Conservation (phyloP, 164 flowering plant species). For the Liquidambar formosana region DNA sequence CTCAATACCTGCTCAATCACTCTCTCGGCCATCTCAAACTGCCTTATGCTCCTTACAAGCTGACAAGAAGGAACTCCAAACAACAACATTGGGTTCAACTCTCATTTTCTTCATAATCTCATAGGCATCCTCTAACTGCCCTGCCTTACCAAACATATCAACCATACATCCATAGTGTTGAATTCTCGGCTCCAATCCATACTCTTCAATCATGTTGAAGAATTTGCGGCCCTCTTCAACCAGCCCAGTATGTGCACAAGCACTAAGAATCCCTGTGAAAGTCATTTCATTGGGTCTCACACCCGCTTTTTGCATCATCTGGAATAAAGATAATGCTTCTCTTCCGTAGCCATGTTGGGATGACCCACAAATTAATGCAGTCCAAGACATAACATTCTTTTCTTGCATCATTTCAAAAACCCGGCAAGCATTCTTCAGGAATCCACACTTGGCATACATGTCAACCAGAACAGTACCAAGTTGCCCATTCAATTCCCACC, state of each 20-base stretch:
- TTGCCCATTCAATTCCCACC: slow-evolving; percentile 44
- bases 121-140: slow-evolving; percentile 58
- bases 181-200: slow-evolving; percentile 44
- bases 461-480: slow-evolving; percentile 53
- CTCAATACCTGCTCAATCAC: slow-evolving; percentile 50
- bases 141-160: slow-evolving; percentile 63
- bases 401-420: slow-evolving; percentile 43
- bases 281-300: slow-evolving; percentile 56
- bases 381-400: slow-evolving; percentile 55
- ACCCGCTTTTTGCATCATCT: slow-evolving; percentile 38
- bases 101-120: slow-evolving; percentile 53
- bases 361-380: slow-evolving; percentile 54
- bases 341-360: slow-evolving; percentile 45
- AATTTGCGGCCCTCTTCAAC: slow-evolving; percentile 44
- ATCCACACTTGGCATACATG: slow-evolving; percentile 58
- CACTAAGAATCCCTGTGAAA: slow-evolving; percentile 57
- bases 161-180: slow-evolving; percentile 74
- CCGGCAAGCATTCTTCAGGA: slow-evolving; percentile 28
- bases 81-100: slow-evolving; percentile 49
- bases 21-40: slow-evolving; percentile 59
- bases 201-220: slow-evolving; percentile 43
- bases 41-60: slow-evolving; percentile 60
- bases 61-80: slow-evolving; percentile 63
- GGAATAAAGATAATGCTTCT: slow-evolving; percentile 42
- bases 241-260: slow-evolving; percentile 51